Conservation (phyloP, 2,329 filamentous ascomycete genomes). For the Pseudocercospora pini-densiflorae region DNA sequence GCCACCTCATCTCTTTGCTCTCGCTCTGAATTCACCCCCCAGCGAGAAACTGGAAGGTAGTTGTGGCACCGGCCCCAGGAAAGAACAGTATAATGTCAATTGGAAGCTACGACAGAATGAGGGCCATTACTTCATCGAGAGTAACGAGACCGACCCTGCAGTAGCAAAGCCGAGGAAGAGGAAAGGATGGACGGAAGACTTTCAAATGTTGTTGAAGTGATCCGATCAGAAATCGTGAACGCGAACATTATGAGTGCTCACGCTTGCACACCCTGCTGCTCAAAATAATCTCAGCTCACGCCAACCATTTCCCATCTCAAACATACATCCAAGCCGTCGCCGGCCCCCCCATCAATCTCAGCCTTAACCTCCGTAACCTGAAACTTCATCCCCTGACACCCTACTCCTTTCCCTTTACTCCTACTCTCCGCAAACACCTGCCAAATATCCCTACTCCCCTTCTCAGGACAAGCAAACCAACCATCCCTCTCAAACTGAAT, state of each 20-base stretch:
- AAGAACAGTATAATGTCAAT: slow-evolving; percentile 52
- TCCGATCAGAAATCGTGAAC: neutral
- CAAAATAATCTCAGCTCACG: neutral
- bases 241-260: too few relatives aligned
- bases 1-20: slow-evolving; percentile 53
- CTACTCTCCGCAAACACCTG: slow-evolving; percentile 2
- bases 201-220: neutral
- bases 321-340: slow-evolving; percentile 8
- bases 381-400: neutral
- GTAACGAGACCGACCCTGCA: slow-evolving; percentile 20
- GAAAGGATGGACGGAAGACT: neutral
- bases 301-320: neutral
- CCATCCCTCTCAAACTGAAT: slow-evolving; percentile 11
- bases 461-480: neutral
- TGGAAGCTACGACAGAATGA: slow-evolving; percentile 45
- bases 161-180: neutral
- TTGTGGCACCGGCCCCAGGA: slow-evolving; percentile 60
- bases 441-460: neutral
- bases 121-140: slow-evolving; percentile 60
- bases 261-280: too few relatives aligned
- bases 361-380: slow-evolving; percentile 2
- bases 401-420: neutral
- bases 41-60: slow-evolving; percentile 56
- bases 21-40: slow-evolving; percentile 63
- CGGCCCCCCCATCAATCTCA: neutral